A percentile compares a stretch with the other conserved stretches of the same genome.
Evolutionary conservation across 345 rosid genomes (phyloP).

Genomic region (Melaleuca quinquenervia): DNA sequence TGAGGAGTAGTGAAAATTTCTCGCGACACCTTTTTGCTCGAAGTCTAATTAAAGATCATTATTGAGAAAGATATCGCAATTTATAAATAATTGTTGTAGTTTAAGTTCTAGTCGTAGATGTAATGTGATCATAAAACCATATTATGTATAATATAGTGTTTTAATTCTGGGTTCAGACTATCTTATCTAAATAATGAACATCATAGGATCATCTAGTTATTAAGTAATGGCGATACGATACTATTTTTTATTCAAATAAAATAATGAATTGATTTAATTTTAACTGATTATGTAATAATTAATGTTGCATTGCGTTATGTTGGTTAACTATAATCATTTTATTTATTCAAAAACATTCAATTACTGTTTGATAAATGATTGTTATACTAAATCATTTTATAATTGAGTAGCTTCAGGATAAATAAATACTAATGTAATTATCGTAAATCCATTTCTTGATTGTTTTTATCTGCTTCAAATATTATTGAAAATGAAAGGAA

Average conservation of each 20-base stretch:
- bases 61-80: not conserved
- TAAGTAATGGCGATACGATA: not conserved
- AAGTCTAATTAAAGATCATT: not conserved
- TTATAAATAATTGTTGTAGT: not conserved
- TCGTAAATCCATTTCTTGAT: too few species aligned
- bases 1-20: not conserved
- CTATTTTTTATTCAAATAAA: not conserved
- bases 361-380: too few species aligned
- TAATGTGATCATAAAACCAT: not conserved
- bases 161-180: too few species aligned
- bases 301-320: not conserved
- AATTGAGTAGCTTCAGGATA: too few species aligned
- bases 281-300: not conserved
- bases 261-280: not conserved
- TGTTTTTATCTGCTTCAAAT: too few species aligned
- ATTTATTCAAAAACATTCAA: too few species aligned
- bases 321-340: not conserved
- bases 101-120: not conserved
- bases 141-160: not conserved
- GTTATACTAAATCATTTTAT: too few species aligned
- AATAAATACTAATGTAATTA: too few species aligned
- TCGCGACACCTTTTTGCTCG: not conserved
- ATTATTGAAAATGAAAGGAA: too few species aligned
- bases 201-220: not conserved
- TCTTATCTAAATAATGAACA: not conserved